These are phyloP conservation scores for Backusella psychrophila DNA, from an alignment of 192 early-diverging fungal species.

Conservation along the genomic window DNA sequence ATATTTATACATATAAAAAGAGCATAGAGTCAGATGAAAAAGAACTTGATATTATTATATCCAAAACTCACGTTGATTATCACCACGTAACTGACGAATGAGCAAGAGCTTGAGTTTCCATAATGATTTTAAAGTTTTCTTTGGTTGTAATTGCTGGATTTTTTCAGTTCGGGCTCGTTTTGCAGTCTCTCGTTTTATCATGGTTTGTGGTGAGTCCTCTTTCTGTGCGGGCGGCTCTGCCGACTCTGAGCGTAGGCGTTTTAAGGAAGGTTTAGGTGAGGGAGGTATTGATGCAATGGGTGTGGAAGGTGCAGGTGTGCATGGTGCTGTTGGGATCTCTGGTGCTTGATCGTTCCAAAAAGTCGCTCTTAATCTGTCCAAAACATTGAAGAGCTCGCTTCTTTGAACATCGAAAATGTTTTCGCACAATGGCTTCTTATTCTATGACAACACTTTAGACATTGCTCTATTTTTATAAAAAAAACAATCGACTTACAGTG, in stretches of 20 bases:
- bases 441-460: not conserved
- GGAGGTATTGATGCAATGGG: not conserved
- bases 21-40: too few relatives aligned
- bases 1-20: not conserved
- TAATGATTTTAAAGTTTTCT: not conserved
- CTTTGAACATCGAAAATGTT: conserved; percentile 28
- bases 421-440: conserved; percentile 14
- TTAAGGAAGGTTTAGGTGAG: not conserved
- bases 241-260: not conserved
- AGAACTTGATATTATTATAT: not conserved
- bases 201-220: not conserved
- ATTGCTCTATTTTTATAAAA: not conserved
- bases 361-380: conserved; percentile 12
- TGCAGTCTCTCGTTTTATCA: not conserved
- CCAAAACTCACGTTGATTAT: not conserved
- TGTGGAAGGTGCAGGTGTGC: not conserved
- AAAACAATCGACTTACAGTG: not conserved
- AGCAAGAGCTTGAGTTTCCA: not conserved
- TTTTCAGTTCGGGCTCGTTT: not conserved
- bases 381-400: conserved; percentile 18
- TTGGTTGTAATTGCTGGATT: not conserved
- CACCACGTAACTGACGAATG: not conserved
- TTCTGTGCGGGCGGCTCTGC: not conserved
- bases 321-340: not conserved
- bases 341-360: conserved; percentile 5